These are phyloP conservation scores for Ensete ventricosum DNA, from an alignment of 176 grass and related monocot genomes.

Conservation along the genomic window DNA sequence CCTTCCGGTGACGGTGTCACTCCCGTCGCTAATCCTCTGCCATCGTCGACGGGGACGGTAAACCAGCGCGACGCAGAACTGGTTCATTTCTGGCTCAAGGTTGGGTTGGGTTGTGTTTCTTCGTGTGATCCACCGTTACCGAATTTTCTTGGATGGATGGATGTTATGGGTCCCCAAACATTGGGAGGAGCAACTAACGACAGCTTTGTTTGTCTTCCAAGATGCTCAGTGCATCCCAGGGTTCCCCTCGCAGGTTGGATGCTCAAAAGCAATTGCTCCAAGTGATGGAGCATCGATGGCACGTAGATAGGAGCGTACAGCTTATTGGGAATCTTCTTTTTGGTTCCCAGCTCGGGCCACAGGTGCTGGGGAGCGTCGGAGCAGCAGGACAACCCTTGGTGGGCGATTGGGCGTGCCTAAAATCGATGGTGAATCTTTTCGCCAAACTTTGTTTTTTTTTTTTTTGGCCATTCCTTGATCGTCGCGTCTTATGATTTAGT, in stretches of 20 bases:
- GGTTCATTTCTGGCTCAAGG: constrained; percentile 88
- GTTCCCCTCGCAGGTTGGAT: constrained; percentile 45
- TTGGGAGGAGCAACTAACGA: not conserved
- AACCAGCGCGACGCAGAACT: constrained; percentile 88
- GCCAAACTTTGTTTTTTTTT: too few species aligned
- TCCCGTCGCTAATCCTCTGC: constrained; percentile 39
- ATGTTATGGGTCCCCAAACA: too few species aligned
- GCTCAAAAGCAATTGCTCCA: constrained; percentile 76
- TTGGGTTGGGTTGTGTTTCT: constrained; percentile 27
- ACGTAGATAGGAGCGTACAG: constrained; percentile 67
- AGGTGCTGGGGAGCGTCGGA: constrained; percentile 44
- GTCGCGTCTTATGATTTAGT: too few species aligned
- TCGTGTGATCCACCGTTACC: too few species aligned
- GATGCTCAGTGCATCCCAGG: constrained; percentile 52
- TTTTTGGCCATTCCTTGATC: too few species aligned
- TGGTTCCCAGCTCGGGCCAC: constrained; percentile 50
- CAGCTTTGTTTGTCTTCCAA: constrained; percentile 16
- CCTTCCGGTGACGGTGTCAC: constrained; percentile 52
- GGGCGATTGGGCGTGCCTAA: constrained; percentile 87
- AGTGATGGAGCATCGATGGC: constrained; percentile 68
- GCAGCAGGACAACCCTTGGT: constrained; percentile 51
- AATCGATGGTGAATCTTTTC: constrained; percentile 41
- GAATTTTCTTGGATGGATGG: too few species aligned
- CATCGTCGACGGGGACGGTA: constrained; percentile 25
- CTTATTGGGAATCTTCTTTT: constrained; percentile 87